Evolutionary conservation across 805 yeast genomes (phyloP).

Genomic region (Ogataea nonfermentans): DNA sequence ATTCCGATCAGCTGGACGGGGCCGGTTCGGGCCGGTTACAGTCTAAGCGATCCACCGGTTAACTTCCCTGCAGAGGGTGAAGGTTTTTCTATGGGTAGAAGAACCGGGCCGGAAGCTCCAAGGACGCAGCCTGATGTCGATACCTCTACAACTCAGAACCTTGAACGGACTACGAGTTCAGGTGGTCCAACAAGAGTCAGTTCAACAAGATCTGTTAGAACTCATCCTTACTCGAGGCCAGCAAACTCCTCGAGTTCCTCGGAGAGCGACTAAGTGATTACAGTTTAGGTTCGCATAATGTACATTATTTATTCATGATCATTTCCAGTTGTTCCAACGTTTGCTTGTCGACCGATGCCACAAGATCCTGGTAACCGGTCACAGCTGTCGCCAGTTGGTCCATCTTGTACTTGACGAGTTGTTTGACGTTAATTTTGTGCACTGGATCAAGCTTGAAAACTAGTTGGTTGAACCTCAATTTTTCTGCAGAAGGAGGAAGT

Average conservation of each 20-base stretch:
- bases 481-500: slow-evolving; percentile 40
- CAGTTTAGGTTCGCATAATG: slow-evolving; percentile 1
- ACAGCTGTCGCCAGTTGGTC: slow-evolving; percentile 29
- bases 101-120: slow-evolving; percentile 26
- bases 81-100: slow-evolving; percentile 27
- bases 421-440: slow-evolving; percentile 49
- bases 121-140: not conserved
- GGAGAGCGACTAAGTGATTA: slow-evolving; percentile 5
- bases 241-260: slow-evolving; percentile 5
- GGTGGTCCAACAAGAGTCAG: slow-evolving; percentile 20
- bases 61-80: slow-evolving; percentile 29
- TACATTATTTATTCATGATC: slow-evolving; percentile 16
- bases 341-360: slow-evolving; percentile 31
- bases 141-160: slow-evolving; percentile 5
- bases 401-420: slow-evolving; percentile 38
- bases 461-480: slow-evolving; percentile 39
- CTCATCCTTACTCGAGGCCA: slow-evolving; percentile 22
- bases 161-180: slow-evolving; percentile 10
- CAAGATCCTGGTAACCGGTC: slow-evolving; percentile 36
- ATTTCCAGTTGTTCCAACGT: slow-evolving; percentile 34
- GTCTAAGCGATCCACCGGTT: slow-evolving; percentile 27
- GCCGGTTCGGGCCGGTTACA: slow-evolving; percentile 20
- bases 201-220: slow-evolving; percentile 9
- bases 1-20: slow-evolving; percentile 33
- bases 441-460: slow-evolving; percentile 47